These are phyloP conservation scores for Clarireedia hainanense DNA, from an alignment of 2,329 filamentous ascomycete species.

Conservation along the genomic window DNA sequence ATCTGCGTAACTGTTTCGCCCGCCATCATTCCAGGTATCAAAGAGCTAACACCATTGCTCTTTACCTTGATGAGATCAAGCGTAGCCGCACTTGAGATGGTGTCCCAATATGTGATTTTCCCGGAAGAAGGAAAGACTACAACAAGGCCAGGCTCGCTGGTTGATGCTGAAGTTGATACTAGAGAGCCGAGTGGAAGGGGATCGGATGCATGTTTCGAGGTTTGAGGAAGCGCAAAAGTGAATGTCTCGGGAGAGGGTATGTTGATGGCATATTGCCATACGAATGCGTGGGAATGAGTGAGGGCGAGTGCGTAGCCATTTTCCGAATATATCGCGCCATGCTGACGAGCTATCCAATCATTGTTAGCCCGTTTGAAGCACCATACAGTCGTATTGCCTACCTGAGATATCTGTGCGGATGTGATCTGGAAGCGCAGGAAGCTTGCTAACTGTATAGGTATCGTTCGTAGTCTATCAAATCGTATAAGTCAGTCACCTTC, in stretches of 20 bases:
- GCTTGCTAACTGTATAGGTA: constrained; percentile 77
- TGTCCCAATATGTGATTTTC: constrained; percentile 91
- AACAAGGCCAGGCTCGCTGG: constrained; percentile 77
- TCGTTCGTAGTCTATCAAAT: constrained; percentile 64
- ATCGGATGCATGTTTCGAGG: constrained; percentile 57
- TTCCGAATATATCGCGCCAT: constrained; percentile 57
- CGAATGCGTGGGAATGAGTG: constrained; percentile 72
- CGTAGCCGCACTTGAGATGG: constrained; percentile 79
- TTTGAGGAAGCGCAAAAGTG: constrained; percentile 69
- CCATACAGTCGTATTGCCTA: constrained; percentile 36
- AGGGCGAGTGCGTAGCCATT: constrained; percentile 72
- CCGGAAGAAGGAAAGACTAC: constrained; percentile 78
- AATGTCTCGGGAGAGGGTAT: constrained; percentile 67
- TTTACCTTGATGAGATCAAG: constrained; percentile 69
- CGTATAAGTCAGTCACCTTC: constrained; percentile 6
- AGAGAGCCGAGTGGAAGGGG: constrained; percentile 76
- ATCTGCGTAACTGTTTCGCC: constrained; percentile 73
- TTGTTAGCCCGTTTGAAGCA: constrained; percentile 4
- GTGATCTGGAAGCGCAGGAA: constrained; percentile 73
- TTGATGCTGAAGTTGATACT: constrained; percentile 68
- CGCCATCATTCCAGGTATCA: constrained; percentile 64
- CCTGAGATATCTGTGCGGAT: constrained; percentile 59
- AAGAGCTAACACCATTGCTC: constrained; percentile 69
- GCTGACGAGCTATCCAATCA: constrained; percentile 46
- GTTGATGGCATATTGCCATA: constrained; percentile 80